Base-by-base conservation (phyloP, 2,329 filamentous ascomycete genomes). In the Nigrospora oryzae region DNA sequence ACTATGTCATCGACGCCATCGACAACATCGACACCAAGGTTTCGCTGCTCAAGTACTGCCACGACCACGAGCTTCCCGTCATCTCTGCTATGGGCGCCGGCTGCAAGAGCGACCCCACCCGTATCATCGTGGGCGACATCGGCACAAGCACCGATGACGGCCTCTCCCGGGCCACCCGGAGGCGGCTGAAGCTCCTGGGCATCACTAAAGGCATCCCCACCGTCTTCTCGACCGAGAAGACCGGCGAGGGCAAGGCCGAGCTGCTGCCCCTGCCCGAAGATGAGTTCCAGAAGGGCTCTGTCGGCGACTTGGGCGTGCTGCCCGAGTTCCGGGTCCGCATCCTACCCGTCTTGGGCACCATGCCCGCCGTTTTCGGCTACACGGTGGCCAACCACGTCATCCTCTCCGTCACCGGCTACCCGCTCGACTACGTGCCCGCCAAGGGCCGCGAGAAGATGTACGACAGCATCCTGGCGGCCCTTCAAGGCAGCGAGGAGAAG, bases 1-100 rank as follows among this genome's bases (percentile, higher is more conserved):
- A 91, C 56, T 98, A 84, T 58, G 81, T 98, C n/a, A 80, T 98
- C 33, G 93, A 98, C 65, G 94, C 91, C 17, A 98, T 98, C 53
- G 93, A 98, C 65, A 97, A 98, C 60, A 97, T 98, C 50, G 88
- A 95, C 42, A 95, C 89, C 44, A 98, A 98, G 68, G 91, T 98
- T 3, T 85, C 84, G 15, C 70, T 98, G 44, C 73, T 98, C 36
- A 83, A 89, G 56, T 95, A 94, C 67, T 98, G 93, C 66, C 75
- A 90, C 60, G 77, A 82, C 49, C 77, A 89, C 59, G 72, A 75
- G 2, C 70, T 97, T 23, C 84, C 81, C 1, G 89, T 98, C 28
- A 90, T 98, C 50, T 93, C 89, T 14, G 87, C 89, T 31, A 97
- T 97, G 90, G 93, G 93, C 1, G 93, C 93, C 0, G 93, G 89